Conservation (phyloP, 345 rosid species). For the Noccaea bulbosa region DNA sequence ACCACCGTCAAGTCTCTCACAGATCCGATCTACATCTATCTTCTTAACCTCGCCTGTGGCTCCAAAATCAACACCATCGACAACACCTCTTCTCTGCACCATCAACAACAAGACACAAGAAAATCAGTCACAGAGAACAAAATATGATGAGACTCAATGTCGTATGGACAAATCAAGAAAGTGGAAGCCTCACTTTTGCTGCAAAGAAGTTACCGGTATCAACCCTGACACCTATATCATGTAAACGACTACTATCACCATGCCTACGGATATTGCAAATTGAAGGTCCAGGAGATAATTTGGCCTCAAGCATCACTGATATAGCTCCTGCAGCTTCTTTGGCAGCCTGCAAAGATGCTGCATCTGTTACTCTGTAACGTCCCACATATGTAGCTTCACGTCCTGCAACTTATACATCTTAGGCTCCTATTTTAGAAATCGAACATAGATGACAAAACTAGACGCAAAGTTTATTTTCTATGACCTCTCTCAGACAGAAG, state of each 20-base stretch:
- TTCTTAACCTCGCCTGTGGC: conserved; percentile 96
- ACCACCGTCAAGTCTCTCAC: conserved; percentile 91
- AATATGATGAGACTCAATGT: background rate
- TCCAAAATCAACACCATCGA: conserved; percentile 91
- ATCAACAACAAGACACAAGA: conserved; percentile 24
- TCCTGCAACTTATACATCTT: conserved; percentile 51
- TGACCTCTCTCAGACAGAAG: conserved; percentile 84
- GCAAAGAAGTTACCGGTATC: conserved; percentile 98
- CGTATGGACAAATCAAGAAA: conserved; percentile 18
- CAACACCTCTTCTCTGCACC: conserved; percentile 87
- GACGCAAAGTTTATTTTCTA: conserved; percentile 2
- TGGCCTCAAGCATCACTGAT: conserved; percentile 87
- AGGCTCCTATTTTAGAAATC: conserved; percentile 3
- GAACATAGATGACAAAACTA: conserved; percentile 1
- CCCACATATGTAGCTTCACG: conserved; percentile 70
- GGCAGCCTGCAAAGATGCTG: conserved; percentile 81
- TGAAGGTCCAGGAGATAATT: conserved; percentile 95
- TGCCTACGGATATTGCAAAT: conserved; percentile 86
- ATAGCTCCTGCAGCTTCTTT: conserved; percentile 96
- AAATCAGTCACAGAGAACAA: background rate
- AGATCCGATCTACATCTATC: conserved; percentile 77
- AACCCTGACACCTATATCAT: conserved; percentile 95
- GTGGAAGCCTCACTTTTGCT: conserved; percentile 64
- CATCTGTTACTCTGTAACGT: conserved; percentile 81
- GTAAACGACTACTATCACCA: conserved; percentile 86